Base-by-base conservation (phyloP, 371 early-diverging fungal genomes). In the Lichtheimia ornata region DNA sequence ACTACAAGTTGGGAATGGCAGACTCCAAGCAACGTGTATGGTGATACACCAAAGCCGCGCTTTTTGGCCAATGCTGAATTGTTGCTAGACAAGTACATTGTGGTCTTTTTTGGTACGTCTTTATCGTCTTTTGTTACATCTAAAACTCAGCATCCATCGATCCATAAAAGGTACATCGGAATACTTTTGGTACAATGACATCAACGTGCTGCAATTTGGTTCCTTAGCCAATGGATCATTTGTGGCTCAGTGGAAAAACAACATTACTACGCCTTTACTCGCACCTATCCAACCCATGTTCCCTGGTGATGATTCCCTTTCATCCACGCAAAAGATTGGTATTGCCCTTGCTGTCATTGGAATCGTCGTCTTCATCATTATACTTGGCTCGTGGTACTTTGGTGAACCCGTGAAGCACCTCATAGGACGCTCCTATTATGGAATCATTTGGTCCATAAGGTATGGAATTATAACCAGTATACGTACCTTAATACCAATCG, bases 181-280 rank as follows among this genome's bases (percentile, higher is more conserved):
- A 56, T 56, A 56, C 28, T 56, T 56, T 56, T 56, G 57, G 57
- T 56, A 56, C 43, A 56, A 56, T 28, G 57, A 56, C 27, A 56
- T 56, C 22, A 56, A 45, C 25, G 45, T 56, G 0, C 17, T 56
- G 6, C 15, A 42, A 24, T 56, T 56, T 12, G 7, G 17, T 7
- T 45, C 47, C 2, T 14, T 25, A 11, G 2, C 22, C 12, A 45
- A 56, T 44, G 45, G 57, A 22, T 22, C 57, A 2, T 3, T n/a
- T 25, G 18, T 24, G 2, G 45, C 45, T 9, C 27, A 44, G 3
- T 56, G 57, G 57, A 42, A 25, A 28, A n/a, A 42, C 15, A 43
- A 44, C 25, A 44, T 44, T 3, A n/a, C 57, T 20, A 15, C 57
- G 3, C 43, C 11, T 18, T 17, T 22, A 1, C 35, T 35, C 9